Evolutionary conservation across 352 stramenopile genomes (phyloP).

Genomic region (Globisporangium cylindrosporum): DNA sequence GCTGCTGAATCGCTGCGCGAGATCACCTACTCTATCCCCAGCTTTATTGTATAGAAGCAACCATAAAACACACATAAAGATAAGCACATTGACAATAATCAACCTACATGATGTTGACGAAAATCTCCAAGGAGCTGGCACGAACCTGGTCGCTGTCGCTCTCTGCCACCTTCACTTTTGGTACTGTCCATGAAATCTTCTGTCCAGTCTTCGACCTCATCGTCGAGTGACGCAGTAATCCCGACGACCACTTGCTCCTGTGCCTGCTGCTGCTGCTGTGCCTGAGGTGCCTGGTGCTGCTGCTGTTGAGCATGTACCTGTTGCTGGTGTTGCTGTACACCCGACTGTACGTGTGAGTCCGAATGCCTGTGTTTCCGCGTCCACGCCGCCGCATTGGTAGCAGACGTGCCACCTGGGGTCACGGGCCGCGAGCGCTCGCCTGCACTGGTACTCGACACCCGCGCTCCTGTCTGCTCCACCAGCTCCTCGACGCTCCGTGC

Average conservation of each 20-base stretch:
- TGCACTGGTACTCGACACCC: constrained; percentile 11
- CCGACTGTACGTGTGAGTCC: constrained; percentile 13
- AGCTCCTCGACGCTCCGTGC: constrained; percentile 2
- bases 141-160: background rate
- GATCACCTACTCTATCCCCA: constrained; percentile 6
- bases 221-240: constrained; percentile 57
- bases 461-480: constrained; percentile 1
- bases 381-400: background rate
- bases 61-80: constrained; percentile 1
- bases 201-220: constrained; percentile 80
- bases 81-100: background rate
- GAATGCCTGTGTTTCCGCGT: constrained; percentile 16
- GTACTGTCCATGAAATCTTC: constrained; percentile 44
- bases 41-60: background rate
- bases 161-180: constrained; percentile 7
- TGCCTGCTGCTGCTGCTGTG: constrained; percentile 4
- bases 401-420: background rate
- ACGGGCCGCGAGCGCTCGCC: constrained; percentile 6
- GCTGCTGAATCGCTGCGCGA: constrained; percentile 19
- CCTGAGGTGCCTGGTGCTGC: background rate
- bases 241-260: constrained; percentile 70
- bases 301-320: constrained; percentile 19
- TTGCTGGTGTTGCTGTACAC: constrained; percentile 26
- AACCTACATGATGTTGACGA: background rate
- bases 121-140: background rate